Base-by-base conservation (phyloP, 2,329 filamentous ascomycete genomes). In the Sclerotiophoma versabilis region DNA sequence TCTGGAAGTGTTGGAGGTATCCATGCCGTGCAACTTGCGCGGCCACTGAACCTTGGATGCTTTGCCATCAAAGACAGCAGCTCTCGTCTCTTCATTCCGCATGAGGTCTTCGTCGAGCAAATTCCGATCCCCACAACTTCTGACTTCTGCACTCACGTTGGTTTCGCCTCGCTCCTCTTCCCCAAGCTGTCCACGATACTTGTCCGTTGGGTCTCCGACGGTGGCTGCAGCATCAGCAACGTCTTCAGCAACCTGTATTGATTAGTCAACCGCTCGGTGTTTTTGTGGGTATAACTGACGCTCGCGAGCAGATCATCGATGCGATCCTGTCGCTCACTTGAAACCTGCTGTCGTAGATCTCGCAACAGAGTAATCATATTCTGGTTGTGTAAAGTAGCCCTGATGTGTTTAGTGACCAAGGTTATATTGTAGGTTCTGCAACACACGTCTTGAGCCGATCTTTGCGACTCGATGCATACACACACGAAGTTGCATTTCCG, bases 391-490 rank as follows among this genome's bases (percentile, higher is more conserved):
- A 64, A 56, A 2, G 65, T 68, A 9, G 65, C 66, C n/a, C 69
- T 71, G 26, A 22, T 27, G 20, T 23, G 19, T 34, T 38, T 63
- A 62, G 46, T 23, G 5, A 22, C 27, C 43, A 30, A 32, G 36
- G 33, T 47, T 27, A 45, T 37, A 23, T 25, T 10, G 5, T 2
- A 22, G 30, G 11, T 29, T 26, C 15, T 5, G 17, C 12, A 33
- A 65, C 66, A 51, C 58, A 75, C 70, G 65, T 69, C 53, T 71
- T 75, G 23, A 72, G 57, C 3, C 65, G 54, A 47, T 77, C 73
- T 44, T 72, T 70, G 36, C 74, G 72, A 19, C 63, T 70, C 25
- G 69, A 66, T 11, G 59, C 57, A 61, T 77, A 77, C 20, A 67
- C 57, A 54, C 75, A 77, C 2, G 59, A 27, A 5, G 64, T 32